These are phyloP conservation scores for Globisporangium splendens DNA, from an alignment of 352 stramenopile species.

Conservation along the genomic window DNA sequence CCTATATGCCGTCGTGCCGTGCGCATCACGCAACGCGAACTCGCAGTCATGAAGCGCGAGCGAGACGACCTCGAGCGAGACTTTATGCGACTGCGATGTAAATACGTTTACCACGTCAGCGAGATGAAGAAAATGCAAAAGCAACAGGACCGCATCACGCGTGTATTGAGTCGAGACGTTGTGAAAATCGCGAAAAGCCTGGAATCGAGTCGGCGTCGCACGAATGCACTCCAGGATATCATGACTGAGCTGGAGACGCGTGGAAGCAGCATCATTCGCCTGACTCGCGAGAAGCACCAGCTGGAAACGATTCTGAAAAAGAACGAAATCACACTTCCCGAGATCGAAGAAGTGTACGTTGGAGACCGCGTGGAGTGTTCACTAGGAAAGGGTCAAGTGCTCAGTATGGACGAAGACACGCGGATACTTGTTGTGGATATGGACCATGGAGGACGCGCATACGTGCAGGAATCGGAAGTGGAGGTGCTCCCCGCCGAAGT, in stretches of 20 bases:
- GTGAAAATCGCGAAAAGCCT: slow-evolving; percentile 48
- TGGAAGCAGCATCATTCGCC: slow-evolving; percentile 43
- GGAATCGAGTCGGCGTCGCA: slow-evolving; percentile 65
- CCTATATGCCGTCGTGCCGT: slow-evolving; percentile 62
- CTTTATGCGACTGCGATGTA: slow-evolving; percentile 65
- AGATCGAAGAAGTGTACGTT: slow-evolving; percentile 61
- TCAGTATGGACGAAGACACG: slow-evolving; percentile 32
- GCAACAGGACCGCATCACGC: slow-evolving; percentile 60
- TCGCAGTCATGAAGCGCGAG: slow-evolving; percentile 62
- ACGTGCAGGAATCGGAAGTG: slow-evolving; percentile 56
- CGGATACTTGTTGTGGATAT: slow-evolving; percentile 46
- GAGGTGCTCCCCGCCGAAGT: slow-evolving; percentile 50
- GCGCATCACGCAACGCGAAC: slow-evolving; percentile 70
- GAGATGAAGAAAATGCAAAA: slow-evolving; percentile 74
- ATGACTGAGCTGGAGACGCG: slow-evolving; percentile 73
- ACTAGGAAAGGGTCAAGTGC: slow-evolving; percentile 43
- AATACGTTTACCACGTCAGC: slow-evolving; percentile 55
- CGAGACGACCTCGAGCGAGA: slow-evolving; percentile 72
- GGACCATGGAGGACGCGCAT: slow-evolving; percentile 34
- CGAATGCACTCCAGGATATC: slow-evolving; percentile 72
- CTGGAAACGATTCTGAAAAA: slow-evolving; percentile 46
- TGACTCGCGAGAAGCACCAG: slow-evolving; percentile 64
- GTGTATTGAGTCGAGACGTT: slow-evolving; percentile 37
- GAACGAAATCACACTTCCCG: slow-evolving; percentile 37
- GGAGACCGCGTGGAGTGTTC: slow-evolving; percentile 50